A percentile compares a stretch with the other conserved stretches of the same genome.
phyloP scores from a whole-genome alignment of 148 eudicot genomes.

The Dysphania ambrosioides region DNA sequence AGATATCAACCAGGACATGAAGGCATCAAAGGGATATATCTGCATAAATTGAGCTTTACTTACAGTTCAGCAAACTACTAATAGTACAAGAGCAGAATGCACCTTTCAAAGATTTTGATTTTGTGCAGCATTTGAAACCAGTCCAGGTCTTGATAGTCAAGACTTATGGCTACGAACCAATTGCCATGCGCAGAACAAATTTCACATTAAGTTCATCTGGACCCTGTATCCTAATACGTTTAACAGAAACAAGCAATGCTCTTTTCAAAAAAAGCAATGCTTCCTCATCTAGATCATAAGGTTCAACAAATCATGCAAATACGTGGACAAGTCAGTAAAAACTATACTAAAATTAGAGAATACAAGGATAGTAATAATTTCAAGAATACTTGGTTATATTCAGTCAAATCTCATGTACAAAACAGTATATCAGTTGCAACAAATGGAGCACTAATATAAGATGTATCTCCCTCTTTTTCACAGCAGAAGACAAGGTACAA shows the following conservation, averaged over 20 bases:
- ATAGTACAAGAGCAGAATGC: not conserved
- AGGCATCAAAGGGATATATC: not conserved
- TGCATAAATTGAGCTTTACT: not conserved
- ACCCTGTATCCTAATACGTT: not conserved
- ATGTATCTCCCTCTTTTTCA: not conserved
- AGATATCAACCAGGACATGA: not conserved
- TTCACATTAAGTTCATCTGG: not conserved
- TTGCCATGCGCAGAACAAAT: not conserved
- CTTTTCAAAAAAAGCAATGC: not conserved
- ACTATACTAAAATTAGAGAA: not conserved
- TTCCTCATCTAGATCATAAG: not conserved
- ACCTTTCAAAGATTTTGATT: not conserved
- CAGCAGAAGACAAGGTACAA: not conserved
- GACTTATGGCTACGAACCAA: not conserved
- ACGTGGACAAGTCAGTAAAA: not conserved
- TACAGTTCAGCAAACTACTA: not conserved
- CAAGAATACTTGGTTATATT: conserved; percentile 10
- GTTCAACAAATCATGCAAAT: not conserved
- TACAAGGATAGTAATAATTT: not conserved
- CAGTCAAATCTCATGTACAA: conserved; percentile 23
- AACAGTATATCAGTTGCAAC: conserved; percentile 8
- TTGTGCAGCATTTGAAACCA: not conserved
- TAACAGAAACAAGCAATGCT: too few relatives aligned
- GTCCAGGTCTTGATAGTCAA: not conserved
- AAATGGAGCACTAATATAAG: conserved; percentile 3